Percentiles rank a stretch among this genome's conserved stretches.
These are phyloP conservation scores for Dactylellina parvicollis DNA, from an alignment of 2,329 filamentous ascomycete genomes.

Conservation along the genomic window DNA sequence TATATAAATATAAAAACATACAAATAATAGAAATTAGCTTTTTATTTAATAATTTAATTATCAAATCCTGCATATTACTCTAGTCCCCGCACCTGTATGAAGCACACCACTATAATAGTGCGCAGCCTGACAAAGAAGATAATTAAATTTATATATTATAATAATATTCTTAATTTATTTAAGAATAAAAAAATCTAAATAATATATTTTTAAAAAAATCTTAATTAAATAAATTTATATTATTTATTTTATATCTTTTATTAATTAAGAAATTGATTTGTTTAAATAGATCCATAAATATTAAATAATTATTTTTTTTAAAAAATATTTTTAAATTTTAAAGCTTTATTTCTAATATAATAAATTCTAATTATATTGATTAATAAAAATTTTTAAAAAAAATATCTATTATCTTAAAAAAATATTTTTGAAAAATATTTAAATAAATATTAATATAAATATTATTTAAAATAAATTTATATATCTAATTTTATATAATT, in stretches of 20 bases:
- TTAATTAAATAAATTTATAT: not conserved
- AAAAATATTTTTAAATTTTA: not conserved
- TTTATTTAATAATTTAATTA: too few species aligned
- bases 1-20: too few species aligned
- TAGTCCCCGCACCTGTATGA: too few species aligned
- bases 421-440: constrained; percentile 6
- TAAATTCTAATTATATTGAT: constrained; percentile 39
- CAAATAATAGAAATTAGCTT: too few species aligned
- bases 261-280: not conserved
- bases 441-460: constrained; percentile 17
- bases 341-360: constrained; percentile 1
- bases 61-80: too few species aligned
- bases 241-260: too few species aligned
- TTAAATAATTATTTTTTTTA: not conserved
- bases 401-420: too few species aligned
- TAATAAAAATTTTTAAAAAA: too few species aligned
- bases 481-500: not conserved
- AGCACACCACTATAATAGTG: too few species aligned
- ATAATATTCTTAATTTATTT: not conserved
- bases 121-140: too few species aligned
- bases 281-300: not conserved
- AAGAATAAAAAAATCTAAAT: not conserved
- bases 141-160: not conserved
- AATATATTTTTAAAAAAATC: not conserved
- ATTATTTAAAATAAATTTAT: constrained; percentile 12